These are phyloP conservation scores for Aspergillus sp. DNA, from an alignment of 2,329 filamentous ascomycete species.

Conservation along the genomic window DNA sequence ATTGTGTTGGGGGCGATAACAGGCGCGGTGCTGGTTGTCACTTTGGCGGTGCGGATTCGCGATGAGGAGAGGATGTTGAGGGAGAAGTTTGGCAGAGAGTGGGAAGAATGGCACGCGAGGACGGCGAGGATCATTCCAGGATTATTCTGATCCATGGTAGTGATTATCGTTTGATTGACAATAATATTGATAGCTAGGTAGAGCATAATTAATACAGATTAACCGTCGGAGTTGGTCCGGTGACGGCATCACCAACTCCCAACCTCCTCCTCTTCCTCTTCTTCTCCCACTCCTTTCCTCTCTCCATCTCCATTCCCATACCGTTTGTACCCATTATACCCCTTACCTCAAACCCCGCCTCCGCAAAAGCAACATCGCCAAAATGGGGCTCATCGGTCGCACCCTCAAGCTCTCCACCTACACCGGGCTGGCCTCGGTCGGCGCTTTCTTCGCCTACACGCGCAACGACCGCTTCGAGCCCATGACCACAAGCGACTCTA, in stretches of 20 bases:
- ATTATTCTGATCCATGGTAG: slow-evolving; percentile 18
- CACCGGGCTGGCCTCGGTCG: slow-evolving; percentile 50
- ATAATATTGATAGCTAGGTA: neutral
- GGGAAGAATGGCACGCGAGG: slow-evolving; percentile 49
- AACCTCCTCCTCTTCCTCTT: neutral
- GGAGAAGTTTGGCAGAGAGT: slow-evolving; percentile 48
- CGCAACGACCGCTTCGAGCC: slow-evolving; percentile 58
- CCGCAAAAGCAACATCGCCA: slow-evolving; percentile 1
- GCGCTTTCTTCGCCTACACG: slow-evolving; percentile 55
- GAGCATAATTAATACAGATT: too few species aligned
- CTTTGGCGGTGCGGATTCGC: slow-evolving; percentile 38
- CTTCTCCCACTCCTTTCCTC: neutral
- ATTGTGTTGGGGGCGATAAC: neutral
- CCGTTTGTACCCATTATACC: neutral
- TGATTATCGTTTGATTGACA: too few species aligned
- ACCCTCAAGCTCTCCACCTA: slow-evolving; percentile 46
- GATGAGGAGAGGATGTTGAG: slow-evolving; percentile 55
- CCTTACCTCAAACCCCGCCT: neutral
- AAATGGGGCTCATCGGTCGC: slow-evolving; percentile 56
- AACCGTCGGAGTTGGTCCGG: slow-evolving; percentile 14
- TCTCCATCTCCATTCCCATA: neutral
- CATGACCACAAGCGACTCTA: slow-evolving; percentile 59
- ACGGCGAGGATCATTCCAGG: slow-evolving; percentile 54
- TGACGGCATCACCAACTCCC: slow-evolving; percentile 2
- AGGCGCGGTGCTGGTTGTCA: slow-evolving; percentile 11